A percentile compares a stretch with the other conserved stretches of the same genome.
phyloP scores from a whole-genome alignment of 2,329 filamentous ascomycete genomes.

The Didymella segeticola region DNA sequence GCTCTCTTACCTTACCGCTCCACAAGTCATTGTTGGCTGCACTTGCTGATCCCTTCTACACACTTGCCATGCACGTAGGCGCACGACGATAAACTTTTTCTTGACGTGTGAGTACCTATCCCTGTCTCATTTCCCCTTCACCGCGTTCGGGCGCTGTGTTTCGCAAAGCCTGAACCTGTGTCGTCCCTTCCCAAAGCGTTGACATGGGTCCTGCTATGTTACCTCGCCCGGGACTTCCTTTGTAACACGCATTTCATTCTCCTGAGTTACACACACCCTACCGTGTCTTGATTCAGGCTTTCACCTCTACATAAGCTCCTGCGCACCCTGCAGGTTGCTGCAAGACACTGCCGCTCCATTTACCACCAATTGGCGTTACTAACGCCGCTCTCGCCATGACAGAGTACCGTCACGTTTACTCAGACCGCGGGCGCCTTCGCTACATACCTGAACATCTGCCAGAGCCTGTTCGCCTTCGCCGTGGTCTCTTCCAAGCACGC shows the following conservation, averaged over 20 bases:
- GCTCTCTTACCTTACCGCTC: slow-evolving; percentile 40
- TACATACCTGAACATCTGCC: slow-evolving; percentile 48
- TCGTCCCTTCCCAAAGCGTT: slow-evolving; percentile 42
- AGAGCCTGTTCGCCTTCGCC: slow-evolving; percentile 33
- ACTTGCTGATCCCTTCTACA: slow-evolving; percentile 35
- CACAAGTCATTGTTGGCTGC: slow-evolving; percentile 29
- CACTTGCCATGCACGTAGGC: slow-evolving; percentile 30
- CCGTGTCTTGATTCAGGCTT: slow-evolving; percentile 20
- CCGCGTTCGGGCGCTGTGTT: slow-evolving; percentile 40
- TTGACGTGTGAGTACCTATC: slow-evolving; percentile 35
- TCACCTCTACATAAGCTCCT: slow-evolving; percentile 29
- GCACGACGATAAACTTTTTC: slow-evolving; percentile 31
- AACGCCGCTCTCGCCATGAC: slow-evolving; percentile 45
- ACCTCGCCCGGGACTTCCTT: slow-evolving; percentile 42
- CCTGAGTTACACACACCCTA: slow-evolving; percentile 36
- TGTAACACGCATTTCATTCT: slow-evolving; percentile 44
- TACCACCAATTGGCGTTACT: slow-evolving; percentile 35
- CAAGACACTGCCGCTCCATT: slow-evolving; percentile 13
- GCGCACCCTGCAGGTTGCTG: slow-evolving; percentile 24
- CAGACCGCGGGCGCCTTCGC: slow-evolving; percentile 47
- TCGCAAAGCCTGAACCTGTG: slow-evolving; percentile 23
- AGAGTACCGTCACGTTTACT: slow-evolving; percentile 49
- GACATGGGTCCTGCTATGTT: slow-evolving; percentile 38
- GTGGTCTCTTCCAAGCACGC: slow-evolving; percentile 57
- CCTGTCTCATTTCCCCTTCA: slow-evolving; percentile 46